These are phyloP conservation scores for Litsea cubeba DNA, from an alignment of 164 flowering plant genomes.

Conservation along the genomic window DNA sequence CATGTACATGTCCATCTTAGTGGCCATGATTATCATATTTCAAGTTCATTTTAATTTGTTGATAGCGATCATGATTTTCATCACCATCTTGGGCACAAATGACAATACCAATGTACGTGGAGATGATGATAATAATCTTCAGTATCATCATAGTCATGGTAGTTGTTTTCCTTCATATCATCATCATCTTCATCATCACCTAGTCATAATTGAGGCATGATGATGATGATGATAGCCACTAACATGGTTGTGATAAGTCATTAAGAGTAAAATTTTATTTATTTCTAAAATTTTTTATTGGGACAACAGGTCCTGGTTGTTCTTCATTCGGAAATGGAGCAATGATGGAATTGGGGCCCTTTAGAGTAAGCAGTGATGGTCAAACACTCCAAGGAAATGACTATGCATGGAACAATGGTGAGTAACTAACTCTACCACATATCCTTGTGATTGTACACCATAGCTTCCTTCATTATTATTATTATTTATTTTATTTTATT, in stretches of 20 bases:
- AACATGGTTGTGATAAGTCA: too few relatives aligned
- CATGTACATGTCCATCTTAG: not conserved
- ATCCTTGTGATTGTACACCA: not conserved
- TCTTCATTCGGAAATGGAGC: conserved; percentile 34
- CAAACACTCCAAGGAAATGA: conserved; percentile 20
- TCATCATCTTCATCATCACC: not conserved
- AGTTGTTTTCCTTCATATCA: not conserved
- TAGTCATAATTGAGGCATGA: not conserved
- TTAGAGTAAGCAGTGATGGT: conserved; percentile 28
- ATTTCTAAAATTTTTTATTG: too few relatives aligned
- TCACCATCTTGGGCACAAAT: too few relatives aligned
- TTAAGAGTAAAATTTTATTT: too few relatives aligned
- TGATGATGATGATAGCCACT: too few relatives aligned
- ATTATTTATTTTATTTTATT: too few relatives aligned
- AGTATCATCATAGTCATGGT: not conserved
- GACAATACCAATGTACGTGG: not conserved
- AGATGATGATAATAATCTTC: not conserved
- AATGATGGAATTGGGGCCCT: conserved; percentile 37
- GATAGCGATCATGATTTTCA: too few relatives aligned
- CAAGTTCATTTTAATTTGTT: not conserved
- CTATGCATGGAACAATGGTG: conserved; percentile 31
- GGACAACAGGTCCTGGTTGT: conserved; percentile 34
- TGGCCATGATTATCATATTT: not conserved
- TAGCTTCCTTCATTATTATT: not conserved
- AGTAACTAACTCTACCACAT: not conserved